Evolutionary conservation across 805 yeast species (phyloP).

Genomic region (Starmerella kuoi): DNA sequence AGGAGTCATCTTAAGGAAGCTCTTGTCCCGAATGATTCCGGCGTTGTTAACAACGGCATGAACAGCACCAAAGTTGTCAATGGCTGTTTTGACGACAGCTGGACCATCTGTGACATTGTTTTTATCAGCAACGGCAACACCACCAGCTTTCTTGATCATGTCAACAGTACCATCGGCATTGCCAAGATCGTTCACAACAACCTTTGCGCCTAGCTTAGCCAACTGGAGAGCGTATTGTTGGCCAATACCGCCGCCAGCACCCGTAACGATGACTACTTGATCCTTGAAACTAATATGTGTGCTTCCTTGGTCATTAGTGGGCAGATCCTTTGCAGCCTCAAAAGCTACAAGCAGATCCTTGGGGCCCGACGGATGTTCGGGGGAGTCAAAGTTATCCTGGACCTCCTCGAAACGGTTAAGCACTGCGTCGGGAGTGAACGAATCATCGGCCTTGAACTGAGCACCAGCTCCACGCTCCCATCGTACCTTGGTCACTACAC

Average conservation of each 20-base stretch:
- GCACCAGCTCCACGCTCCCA: constrained; percentile 92
- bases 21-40: constrained; percentile 82
- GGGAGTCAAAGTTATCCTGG: constrained; percentile 39
- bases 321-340: constrained; percentile 38
- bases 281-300: constrained; percentile 50
- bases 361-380: constrained; percentile 58
- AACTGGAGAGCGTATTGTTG: constrained; percentile 73
- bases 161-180: constrained; percentile 63
- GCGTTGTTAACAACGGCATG: constrained; percentile 87
- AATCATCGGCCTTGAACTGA: constrained; percentile 61
- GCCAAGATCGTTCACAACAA: constrained; percentile 79
- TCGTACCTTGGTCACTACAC: constrained; percentile 78
- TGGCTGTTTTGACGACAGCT: constrained; percentile 62
- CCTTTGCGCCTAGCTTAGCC: constrained; percentile 88
- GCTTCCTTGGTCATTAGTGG: constrained; percentile 52
- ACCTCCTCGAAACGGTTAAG: constrained; percentile 54
- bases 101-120: constrained; percentile 76
- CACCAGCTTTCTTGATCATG: constrained; percentile 62
- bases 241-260: constrained; percentile 93
- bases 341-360: constrained; percentile 58
- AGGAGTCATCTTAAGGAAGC: constrained; percentile 73
- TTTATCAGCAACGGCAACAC: constrained; percentile 68
- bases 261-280: constrained; percentile 84
- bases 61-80: constrained; percentile 65
- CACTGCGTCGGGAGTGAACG: constrained; percentile 77